phyloP scores from a whole-genome alignment of 2,329 filamentous ascomycete genomes.

The Colletotrichum coccodes region DNA sequence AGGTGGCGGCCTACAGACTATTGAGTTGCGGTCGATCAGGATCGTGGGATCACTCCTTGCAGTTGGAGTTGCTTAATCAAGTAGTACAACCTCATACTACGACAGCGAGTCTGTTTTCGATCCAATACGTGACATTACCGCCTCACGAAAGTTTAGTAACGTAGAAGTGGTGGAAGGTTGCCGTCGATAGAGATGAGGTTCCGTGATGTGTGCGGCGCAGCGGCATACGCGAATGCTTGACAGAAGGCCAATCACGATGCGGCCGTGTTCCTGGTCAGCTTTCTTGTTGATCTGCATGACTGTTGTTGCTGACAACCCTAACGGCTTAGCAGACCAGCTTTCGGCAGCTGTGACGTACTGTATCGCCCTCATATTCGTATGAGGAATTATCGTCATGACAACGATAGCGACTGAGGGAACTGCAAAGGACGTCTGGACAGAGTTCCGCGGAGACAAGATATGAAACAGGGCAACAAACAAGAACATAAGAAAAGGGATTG shows the following conservation, averaged over 20 bases:
- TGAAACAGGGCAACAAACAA: no score
- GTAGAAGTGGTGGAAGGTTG: neutral
- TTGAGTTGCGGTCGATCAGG: constrained; percentile 1
- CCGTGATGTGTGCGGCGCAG: neutral
- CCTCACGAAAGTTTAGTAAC: neutral
- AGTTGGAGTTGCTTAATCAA: neutral
- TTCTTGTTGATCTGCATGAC: neutral
- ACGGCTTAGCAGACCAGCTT: neutral
- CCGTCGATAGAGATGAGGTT: neutral
- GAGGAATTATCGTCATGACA: no score
- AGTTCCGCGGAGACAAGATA: no score
- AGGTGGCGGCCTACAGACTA: constrained; percentile 40
- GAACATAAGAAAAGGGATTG: no score
- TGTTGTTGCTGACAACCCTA: neutral
- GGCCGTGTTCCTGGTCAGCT: neutral
- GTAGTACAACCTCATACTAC: neutral
- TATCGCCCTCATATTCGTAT: no score
- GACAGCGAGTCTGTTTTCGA: no score
- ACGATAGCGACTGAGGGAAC: no score
- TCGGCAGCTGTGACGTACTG: no score
- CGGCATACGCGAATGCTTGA: neutral
- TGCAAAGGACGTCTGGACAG: no score
- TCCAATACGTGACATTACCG: neutral
- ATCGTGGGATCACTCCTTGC: neutral
- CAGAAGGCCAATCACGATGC: neutral